Evolutionary conservation across 148 eudicot species (phyloP).

Genomic region (Chenopodium album): DNA sequence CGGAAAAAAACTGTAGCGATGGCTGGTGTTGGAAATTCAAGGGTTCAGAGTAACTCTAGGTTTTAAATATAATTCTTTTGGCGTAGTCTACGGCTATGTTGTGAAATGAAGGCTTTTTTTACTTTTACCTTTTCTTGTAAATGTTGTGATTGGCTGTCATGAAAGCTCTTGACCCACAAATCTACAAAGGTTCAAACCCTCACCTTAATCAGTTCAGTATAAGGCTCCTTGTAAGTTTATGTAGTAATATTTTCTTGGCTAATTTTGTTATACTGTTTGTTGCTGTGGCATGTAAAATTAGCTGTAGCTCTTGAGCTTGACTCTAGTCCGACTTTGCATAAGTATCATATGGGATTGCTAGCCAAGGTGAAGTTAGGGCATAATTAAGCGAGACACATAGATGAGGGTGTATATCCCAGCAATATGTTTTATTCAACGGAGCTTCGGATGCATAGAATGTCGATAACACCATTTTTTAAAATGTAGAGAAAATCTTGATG

Average conservation of each 20-base stretch:
- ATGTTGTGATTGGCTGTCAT: not conserved
- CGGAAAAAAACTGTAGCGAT: constrained; percentile 26
- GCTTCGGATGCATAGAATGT: not conserved
- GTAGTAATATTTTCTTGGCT: not conserved
- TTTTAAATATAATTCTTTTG: constrained; percentile 13
- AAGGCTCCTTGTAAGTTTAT: not conserved
- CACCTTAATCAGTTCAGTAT: not conserved
- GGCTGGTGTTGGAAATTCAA: constrained; percentile 19
- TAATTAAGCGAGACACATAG: no score
- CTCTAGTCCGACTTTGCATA: not conserved
- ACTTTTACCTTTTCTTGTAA: not conserved
- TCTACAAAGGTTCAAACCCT: not conserved
- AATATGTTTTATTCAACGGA: no score
- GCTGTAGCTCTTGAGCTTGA: no score
- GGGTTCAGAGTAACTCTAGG: constrained; percentile 25
- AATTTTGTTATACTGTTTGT: not conserved
- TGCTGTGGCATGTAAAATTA: not conserved
- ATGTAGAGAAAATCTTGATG: no score
- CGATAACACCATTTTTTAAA: no score
- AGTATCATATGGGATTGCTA: not conserved
- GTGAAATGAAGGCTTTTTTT: not conserved
- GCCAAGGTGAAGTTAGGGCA: not conserved
- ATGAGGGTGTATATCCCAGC: not conserved
- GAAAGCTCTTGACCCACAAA: not conserved
- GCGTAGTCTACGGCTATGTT: not conserved